Evolutionary conservation across 257 asterid species (phyloP), one percentile per base, ranked within the genome.

Genomic region (Rubia yunnanensis): DNA sequence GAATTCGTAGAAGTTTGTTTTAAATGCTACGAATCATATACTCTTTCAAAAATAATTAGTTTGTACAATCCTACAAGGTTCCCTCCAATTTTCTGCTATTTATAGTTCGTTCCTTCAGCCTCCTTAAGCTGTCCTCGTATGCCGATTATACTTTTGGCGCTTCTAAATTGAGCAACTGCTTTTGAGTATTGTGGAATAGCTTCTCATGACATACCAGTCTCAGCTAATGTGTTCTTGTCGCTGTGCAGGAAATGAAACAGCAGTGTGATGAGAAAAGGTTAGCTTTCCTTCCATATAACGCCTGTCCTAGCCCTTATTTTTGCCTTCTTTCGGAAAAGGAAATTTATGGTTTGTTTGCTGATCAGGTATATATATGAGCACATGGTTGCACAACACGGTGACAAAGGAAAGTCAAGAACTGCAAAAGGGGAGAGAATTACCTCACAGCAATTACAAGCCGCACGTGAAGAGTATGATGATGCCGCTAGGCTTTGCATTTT

Each of bases 191-290:
- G 60, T 53, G 24, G 26, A 1, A 35, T 15, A 13, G 65, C 44
- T 55, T 55, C 44, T 27, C 11, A 9, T 50, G 50, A 36, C 44
- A 36, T 58, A 18, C 50, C 53, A 3, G 72, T 71, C 68, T 36
- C 62, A 69, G 67, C 64, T 68, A 63, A 39, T 73, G 36, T 48
- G 65, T 66, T 73, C 49, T 69, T 73, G 73, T 72, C 72, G 68
- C 70, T 70, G 65, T 75, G 80, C 94, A 92, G 99, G 97, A 92
- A 81, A 89, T 92, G 99, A 92, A 89, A 73, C 79, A 89, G 82
- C 96, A 85, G 77, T 87, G 95, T 41, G 94, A 89, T 60, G 99
- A 89, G 76, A 92, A 92, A 82, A 87, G 96, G 99, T 92, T 77
- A 39, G 52, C 52, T 44, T 14, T n/a, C 39, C 54, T 30, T 57